Evolutionary conservation across 371 early-diverging fungal species (phyloP), one percentile per base, ranked within the genome.

Genomic region (Syncephalis fuscata): DNA sequence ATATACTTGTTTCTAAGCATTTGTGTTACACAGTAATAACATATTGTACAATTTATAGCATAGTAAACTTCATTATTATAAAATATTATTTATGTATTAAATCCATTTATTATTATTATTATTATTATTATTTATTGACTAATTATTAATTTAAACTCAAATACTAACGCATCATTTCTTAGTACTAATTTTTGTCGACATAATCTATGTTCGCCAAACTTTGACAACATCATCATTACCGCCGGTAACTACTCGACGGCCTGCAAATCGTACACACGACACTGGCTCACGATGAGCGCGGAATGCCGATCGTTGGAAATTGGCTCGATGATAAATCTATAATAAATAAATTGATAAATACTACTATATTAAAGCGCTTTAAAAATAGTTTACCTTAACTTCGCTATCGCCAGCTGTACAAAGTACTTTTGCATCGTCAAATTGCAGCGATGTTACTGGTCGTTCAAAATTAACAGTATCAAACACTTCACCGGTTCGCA

Each of bases 401-500:
- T 56, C 44, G 40, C 58, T 63, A 10, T 58, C 57, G 11, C 64
- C 66, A 4, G 68, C 69, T n/a, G 67, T 58, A 27, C 70, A 63
- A 15, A 72, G 55, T 23, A 79, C 73, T 50, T 67, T 72, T 21
- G 56, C 49, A 4, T 66, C 43, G 52, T 73, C 70, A 53, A 83
- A 77, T 45, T 72, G 74, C 39, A 82, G 57, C 20, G 66, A 65
- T 14, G 69, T 65, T 1, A 85, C 71, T 8, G 70, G 60, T n/a
- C 69, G 49, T 3, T 65, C 64, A 47, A 71, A 78, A 11, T 58
- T 57, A 10, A 79, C 41, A 42, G 67, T 71, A 46, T 83, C 82
- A 45, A 77, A 66, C 3, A 74, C 67, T 4, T 71, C 68, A 21
- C 80, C 80, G 17, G 76, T 76, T 17, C 91, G 73, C 23, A 89